Percentiles rank a stretch among this genome's conserved stretches.
Evolutionary conservation across 345 rosid genomes (phyloP).

Genomic region (Tarenaya hassleriana): DNA sequence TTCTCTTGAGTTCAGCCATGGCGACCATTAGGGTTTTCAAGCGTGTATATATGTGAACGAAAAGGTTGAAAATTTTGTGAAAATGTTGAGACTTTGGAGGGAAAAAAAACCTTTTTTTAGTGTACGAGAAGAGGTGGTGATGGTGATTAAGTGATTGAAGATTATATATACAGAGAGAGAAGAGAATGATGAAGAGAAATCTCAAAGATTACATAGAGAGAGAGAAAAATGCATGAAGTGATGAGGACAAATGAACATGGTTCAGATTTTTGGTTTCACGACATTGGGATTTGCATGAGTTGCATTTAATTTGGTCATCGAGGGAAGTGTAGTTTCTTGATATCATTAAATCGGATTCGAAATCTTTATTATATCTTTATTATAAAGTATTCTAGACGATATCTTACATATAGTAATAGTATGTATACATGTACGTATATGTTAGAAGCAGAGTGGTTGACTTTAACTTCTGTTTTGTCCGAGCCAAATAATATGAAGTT

Average conservation of each 20-base stretch:
- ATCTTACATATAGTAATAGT: no score
- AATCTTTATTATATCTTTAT: constrained; percentile 4
- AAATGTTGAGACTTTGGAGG: neutral
- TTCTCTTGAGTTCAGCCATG: constrained; percentile 42
- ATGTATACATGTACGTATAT: no score
- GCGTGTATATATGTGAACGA: neutral
- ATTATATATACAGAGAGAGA: constrained; percentile 28
- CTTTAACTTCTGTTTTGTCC: no score
- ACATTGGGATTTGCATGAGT: constrained; percentile 45
- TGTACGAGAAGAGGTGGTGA: constrained; percentile 29
- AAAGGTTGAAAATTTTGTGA: neutral
- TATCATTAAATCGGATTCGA: constrained; percentile 2
- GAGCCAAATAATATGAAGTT: no score
- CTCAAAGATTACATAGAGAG: constrained; percentile 33
- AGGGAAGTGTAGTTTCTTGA: constrained; percentile 24
- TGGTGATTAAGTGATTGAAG: constrained; percentile 6
- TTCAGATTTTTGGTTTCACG: constrained; percentile 27
- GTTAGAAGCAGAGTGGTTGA: no score
- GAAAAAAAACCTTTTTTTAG: constrained; percentile 24
- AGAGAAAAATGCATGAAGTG: no score
- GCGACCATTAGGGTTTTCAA: constrained; percentile 14
- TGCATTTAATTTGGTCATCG: constrained; percentile 12
- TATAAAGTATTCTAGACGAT: constrained; percentile 17
- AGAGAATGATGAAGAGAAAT: no score
- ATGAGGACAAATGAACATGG: constrained; percentile 45